phyloP scores from a whole-genome alignment of 192 early-diverging fungal genomes.

The Entomortierella parvispora region DNA sequence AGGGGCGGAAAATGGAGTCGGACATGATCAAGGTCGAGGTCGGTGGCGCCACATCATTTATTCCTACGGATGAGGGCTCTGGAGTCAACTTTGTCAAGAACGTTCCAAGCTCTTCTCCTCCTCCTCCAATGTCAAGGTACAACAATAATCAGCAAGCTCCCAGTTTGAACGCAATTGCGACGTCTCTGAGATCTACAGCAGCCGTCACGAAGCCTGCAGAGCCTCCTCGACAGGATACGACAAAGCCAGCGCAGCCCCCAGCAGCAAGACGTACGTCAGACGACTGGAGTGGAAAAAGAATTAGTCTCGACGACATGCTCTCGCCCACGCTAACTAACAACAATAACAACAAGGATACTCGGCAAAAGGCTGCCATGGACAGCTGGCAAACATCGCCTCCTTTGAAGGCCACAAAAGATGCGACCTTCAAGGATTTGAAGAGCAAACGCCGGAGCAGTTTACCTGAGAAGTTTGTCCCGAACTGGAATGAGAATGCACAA shows the following conservation, averaged over 20 bases:
- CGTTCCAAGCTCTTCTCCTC: constrained; percentile 7
- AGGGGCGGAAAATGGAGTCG: constrained; percentile 15
- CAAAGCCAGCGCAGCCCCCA: neutral
- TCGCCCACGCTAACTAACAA: neutral
- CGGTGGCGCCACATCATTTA: constrained; percentile 27
- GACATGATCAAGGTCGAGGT: constrained; percentile 53
- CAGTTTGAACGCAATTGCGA: constrained; percentile 26
- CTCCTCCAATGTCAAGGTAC: constrained; percentile 7
- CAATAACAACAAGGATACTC: too few relatives aligned
- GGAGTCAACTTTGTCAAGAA: constrained; percentile 46
- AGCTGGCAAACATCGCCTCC: constrained; percentile 45
- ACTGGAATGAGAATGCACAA: constrained; percentile 41
- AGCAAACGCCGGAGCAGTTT: constrained; percentile 50
- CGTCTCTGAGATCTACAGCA: constrained; percentile 27
- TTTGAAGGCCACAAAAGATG: constrained; percentile 3
- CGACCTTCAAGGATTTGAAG: constrained; percentile 29
- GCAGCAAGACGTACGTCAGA: neutral
- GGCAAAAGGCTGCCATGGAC: constrained; percentile 29
- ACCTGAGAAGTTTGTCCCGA: constrained; percentile 46
- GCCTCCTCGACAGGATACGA: neutral
- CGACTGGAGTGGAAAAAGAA: constrained; percentile 25
- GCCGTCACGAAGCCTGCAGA: neutral
- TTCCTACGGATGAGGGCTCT: constrained; percentile 28
- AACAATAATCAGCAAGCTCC: constrained; percentile 2
- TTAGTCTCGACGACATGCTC: constrained; percentile 43